Conservation (phyloP, 306 rosid genomes). For the Calophaca sinica region DNA sequence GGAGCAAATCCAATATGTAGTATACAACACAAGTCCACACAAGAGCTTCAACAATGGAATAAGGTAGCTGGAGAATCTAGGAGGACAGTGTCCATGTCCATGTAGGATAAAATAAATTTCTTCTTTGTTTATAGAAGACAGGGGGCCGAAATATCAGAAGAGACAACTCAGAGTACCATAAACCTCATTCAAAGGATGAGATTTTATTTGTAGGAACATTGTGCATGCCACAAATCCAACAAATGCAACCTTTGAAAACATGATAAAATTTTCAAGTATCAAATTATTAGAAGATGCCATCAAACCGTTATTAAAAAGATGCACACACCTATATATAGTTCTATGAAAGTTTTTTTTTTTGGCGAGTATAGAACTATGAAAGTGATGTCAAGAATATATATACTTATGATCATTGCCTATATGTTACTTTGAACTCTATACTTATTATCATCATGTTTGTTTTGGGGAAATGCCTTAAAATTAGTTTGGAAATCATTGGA, state of each 20-base stretch:
- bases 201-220: constrained; percentile 59
- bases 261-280: constrained; percentile 6
- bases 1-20: constrained; percentile 89
- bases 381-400: not conserved
- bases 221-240: constrained; percentile 81
- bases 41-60: constrained; percentile 73
- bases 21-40: constrained; percentile 82
- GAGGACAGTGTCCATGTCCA: constrained; percentile 78
- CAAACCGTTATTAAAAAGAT: constrained; percentile 1
- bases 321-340: too few species aligned
- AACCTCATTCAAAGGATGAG: constrained; percentile 61
- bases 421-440: not conserved
- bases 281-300: not conserved
- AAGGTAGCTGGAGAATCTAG: constrained; percentile 82
- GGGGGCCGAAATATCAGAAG: constrained; percentile 85
- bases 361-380: not conserved
- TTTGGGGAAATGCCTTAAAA: too few species aligned
- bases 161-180: constrained; percentile 75
- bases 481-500: too few species aligned
- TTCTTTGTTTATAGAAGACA: constrained; percentile 86
- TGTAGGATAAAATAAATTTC: constrained; percentile 77
- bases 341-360: not conserved
- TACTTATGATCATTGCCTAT: not conserved
- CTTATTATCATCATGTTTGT: not conserved
- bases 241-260: constrained; percentile 68